Conservation (phyloP, 306 rosid genomes). For the Biancaea sappan region DNA sequence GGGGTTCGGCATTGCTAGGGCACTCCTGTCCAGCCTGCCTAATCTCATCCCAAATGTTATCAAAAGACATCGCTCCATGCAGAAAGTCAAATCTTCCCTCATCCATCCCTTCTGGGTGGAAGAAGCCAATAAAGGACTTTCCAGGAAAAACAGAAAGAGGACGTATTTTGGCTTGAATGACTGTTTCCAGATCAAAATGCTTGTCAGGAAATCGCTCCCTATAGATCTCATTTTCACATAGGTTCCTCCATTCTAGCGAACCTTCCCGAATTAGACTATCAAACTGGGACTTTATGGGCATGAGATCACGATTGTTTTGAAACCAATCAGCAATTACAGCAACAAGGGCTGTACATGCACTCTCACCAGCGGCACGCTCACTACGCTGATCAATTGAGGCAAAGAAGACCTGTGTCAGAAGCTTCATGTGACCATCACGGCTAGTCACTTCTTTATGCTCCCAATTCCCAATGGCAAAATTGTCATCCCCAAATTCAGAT, state of each 20-base stretch:
- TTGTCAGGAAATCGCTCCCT: conserved; percentile 88
- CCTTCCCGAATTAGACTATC: conserved; percentile 96
- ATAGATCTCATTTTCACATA: conserved; percentile 81
- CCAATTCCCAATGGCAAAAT: conserved; percentile 91
- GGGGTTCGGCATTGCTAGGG: conserved; percentile 56
- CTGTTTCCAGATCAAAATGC: conserved; percentile 97
- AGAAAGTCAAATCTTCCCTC: conserved; percentile 88
- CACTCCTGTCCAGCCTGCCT: conserved; percentile 60
- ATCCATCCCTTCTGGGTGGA: conserved; percentile 94
- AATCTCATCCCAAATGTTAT: conserved; percentile 98
- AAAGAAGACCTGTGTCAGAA: conserved; percentile 84
- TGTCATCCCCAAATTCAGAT: conserved; percentile 97
- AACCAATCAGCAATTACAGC: conserved; percentile 97
- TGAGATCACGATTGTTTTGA: conserved; percentile 69
- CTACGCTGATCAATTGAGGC: conserved; percentile 98
- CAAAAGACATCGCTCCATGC: conserved; percentile 94
- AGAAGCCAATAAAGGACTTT: conserved; percentile 89
- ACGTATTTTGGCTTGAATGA: conserved; percentile 89
- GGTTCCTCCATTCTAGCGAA: conserved; percentile 90
- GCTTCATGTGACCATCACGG: conserved; percentile 94
- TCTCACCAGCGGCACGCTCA: conserved; percentile 99
- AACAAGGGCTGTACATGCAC: conserved; percentile 98
- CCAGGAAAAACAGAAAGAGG: conserved; percentile 76
- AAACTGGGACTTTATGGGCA: conserved; percentile 97
- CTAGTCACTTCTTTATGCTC: conserved; percentile 83